Evolutionary conservation across 2,329 filamentous ascomycete species (phyloP), one percentile per base, ranked within the genome.

Genomic region (Botrytis sinoallii): DNA sequence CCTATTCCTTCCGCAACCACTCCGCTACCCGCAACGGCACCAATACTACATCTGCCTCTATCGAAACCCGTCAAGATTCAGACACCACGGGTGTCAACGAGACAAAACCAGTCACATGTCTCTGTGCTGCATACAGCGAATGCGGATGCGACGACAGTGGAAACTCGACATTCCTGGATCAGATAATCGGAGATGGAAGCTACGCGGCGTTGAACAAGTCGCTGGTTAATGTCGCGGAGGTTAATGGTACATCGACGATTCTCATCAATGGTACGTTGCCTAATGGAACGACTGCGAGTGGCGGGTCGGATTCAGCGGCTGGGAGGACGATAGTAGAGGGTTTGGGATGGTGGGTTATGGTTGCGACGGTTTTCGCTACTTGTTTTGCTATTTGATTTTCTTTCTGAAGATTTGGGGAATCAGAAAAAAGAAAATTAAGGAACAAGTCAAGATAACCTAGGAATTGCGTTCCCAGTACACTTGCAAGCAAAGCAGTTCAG

Each of bases 211-310:
- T 92, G 70, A 91, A 94, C 83, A 85, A 88, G 78, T 85, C 85
- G 0, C 77, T 93, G 2, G 86, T 93, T 73, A 86, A 85, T 20
- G 87, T 95, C 1, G 88, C 86, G 3, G 83, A 85, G 71, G 86
- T 91, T 75, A 90, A 93, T 73, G 89, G 89, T 68, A 91, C 86
- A 1, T 83, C 83, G 75, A 91, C 88, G 1, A 86, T 96, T 55
- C 84, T 93, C 44, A 83, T 95, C 80, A 94, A 94, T 80, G 93
- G 93, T n/a, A 92, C 91, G 0, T 83, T 95, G 5, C 88, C 90
- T 44, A 91, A 92, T 77, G 89, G 88, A 67, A 92, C 90, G 0
- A 90, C 88, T 0, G 85, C 86, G 0, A 75, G 84, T 8, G 85
- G 84, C 20, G 86, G 84, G 40, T 83, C 81, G 22, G 84, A 76